Evolutionary conservation across 805 yeast species (phyloP).

Genomic region (Starmerella gropengiesseri): DNA sequence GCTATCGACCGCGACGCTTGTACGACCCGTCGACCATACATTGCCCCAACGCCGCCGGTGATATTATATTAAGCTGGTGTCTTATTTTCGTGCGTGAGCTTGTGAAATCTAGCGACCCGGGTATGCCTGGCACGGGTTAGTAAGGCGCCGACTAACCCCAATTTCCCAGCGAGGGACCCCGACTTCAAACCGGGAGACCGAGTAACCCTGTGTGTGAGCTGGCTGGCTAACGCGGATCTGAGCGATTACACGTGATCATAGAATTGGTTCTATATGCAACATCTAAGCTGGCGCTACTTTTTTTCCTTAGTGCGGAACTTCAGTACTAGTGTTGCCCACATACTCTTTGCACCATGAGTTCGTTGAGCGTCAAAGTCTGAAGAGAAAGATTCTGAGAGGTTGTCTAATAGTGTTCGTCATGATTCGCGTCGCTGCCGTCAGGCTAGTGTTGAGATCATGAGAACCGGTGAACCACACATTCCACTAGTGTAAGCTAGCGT

Average conservation of each 20-base stretch:
- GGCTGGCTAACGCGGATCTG: no score
- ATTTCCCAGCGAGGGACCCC: no score
- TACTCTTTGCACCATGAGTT: slow-evolving; percentile 20
- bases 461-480: slow-evolving; percentile 27
- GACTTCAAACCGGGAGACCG: no score
- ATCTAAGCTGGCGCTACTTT: no score
- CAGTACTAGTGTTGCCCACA: slow-evolving; percentile 27
- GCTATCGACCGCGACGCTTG: slow-evolving; percentile 7
- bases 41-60: no score
- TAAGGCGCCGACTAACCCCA: no score
- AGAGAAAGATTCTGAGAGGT: slow-evolving; percentile 19
- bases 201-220: no score
- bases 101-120: no score
- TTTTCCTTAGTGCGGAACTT: slow-evolving; percentile 25
- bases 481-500: neutral
- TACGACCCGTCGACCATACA: slow-evolving; percentile 6
- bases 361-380: slow-evolving; percentile 26
- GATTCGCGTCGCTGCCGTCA: slow-evolving; percentile 17
- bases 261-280: no score
- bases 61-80: no score
- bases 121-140: slow-evolving; percentile 1
- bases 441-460: slow-evolving; percentile 21
- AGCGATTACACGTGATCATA: no score
- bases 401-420: slow-evolving; percentile 27
- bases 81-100: no score